Conservation (phyloP, 2,329 filamentous ascomycete genomes). For the Phoma sp. region DNA sequence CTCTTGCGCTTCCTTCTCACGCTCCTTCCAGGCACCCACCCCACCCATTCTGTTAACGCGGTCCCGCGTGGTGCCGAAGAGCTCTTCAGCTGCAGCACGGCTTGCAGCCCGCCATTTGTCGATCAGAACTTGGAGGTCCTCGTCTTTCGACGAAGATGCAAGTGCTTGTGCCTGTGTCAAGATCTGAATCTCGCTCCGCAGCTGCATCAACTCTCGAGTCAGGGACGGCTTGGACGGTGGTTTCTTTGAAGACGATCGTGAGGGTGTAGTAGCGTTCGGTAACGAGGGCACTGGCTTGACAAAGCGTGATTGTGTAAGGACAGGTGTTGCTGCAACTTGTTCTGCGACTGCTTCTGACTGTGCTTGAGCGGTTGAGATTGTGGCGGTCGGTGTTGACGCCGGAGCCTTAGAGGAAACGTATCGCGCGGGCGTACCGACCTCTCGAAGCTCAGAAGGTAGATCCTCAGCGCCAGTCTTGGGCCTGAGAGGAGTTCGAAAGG, state of each 20-base stretch:
- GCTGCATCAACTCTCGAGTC: conserved; percentile 39
- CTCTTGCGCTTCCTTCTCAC: conserved; percentile 43
- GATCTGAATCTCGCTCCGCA: conserved; percentile 49
- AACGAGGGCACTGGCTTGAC: conserved; percentile 24
- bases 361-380: not conserved
- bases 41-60: conserved; percentile 69
- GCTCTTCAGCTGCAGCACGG: conserved; percentile 69
- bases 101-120: conserved; percentile 67
- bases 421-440: conserved; percentile 14
- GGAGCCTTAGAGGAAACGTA: not conserved
- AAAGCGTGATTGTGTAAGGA: conserved; percentile 7
- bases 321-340: conserved; percentile 1
- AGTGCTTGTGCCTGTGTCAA: conserved; percentile 50
- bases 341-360: not conserved
- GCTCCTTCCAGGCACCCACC: conserved; percentile 59
- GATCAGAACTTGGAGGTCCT: conserved; percentile 62
- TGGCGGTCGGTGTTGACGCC: not conserved
- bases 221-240: conserved; percentile 31
- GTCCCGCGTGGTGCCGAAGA: conserved; percentile 67
- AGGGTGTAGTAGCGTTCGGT: conserved; percentile 18
- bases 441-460: conserved; percentile 34
- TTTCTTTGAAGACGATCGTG: conserved; percentile 21
- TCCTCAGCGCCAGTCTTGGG: conserved; percentile 29
- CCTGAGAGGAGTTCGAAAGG: conserved; percentile 59
- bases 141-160: conserved; percentile 51